A percentile compares a stretch with the other conserved stretches of the same genome.
Conservation (phyloP, 208 protist genomes). For the Leishmania martiniquensis region DNA sequence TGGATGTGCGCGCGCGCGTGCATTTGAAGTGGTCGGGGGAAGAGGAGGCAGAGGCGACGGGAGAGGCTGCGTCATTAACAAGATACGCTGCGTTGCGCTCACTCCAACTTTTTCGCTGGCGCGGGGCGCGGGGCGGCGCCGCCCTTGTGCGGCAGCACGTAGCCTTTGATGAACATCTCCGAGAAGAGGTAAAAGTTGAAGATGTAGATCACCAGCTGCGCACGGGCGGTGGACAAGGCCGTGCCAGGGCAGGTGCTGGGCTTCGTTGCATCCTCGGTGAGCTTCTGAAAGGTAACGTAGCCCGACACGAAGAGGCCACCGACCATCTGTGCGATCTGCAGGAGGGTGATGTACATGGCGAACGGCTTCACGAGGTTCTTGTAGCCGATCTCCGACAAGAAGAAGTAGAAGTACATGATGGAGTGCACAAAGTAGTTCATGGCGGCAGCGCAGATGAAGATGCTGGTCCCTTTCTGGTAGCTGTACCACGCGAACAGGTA, state of each 20-base stretch:
- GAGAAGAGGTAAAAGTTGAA: constrained; percentile 95
- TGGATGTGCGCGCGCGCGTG: too few relatives aligned
- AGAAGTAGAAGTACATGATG: constrained; percentile 97
- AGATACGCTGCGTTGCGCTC: neutral
- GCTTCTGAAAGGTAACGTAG: constrained; percentile 51
- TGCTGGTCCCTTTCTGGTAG: constrained; percentile 52
- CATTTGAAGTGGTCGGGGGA: neutral
- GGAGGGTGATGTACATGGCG: constrained; percentile 84
- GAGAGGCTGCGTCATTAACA: neutral
- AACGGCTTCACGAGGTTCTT: constrained; percentile 80
- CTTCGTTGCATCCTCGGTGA: constrained; percentile 5
- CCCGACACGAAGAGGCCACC: constrained; percentile 79
- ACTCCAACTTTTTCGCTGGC: constrained; percentile 24
- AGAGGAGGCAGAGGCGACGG: neutral
- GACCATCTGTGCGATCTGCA: constrained; percentile 95
- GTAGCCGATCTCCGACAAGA: constrained; percentile 65
- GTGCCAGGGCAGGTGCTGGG: constrained; percentile 41
- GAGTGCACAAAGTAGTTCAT: constrained; percentile 96
- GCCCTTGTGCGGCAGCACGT: constrained; percentile 60
- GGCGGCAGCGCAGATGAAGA: constrained; percentile 65
- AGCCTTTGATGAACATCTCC: constrained; percentile 89
- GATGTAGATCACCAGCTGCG: constrained; percentile 88
- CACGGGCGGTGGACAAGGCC: constrained; percentile 33
- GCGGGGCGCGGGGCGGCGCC: neutral
- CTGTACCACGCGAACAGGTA: constrained; percentile 92